Percentiles rank a stretch among this genome's conserved stretches.
Evolutionary conservation across 768 basidiomycete species (phyloP).

Genomic region (Boletus sp.): DNA sequence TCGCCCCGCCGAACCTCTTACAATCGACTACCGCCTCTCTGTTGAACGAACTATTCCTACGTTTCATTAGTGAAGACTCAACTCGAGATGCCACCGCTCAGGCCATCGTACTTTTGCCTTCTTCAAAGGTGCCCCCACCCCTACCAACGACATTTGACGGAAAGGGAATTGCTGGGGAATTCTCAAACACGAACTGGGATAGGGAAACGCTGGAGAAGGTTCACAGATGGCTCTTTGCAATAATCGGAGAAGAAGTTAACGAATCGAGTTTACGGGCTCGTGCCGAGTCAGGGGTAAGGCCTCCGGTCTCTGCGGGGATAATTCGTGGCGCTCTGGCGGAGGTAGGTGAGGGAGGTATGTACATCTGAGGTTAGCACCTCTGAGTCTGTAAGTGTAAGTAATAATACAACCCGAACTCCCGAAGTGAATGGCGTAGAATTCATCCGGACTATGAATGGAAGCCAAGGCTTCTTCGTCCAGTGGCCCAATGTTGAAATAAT

Average conservation of each 20-base stretch:
- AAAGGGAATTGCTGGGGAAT: constrained; percentile 21
- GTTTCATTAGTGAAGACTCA: not conserved
- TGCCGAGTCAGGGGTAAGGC: constrained; percentile 13
- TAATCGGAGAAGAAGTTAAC: constrained; percentile 27
- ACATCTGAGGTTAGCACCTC: constrained; percentile 35
- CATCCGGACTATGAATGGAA: not conserved
- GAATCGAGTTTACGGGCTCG: constrained; percentile 4
- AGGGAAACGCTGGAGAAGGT: constrained; percentile 32
- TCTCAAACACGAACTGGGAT: constrained; percentile 38
- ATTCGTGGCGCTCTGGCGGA: constrained; percentile 22
- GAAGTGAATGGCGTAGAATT: no score
- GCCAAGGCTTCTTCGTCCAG: not conserved
- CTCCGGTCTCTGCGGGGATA: not conserved
- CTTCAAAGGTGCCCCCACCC: constrained; percentile 41
- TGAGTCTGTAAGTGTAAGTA: not conserved
- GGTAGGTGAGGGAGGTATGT: constrained; percentile 52
- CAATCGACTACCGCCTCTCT: constrained; percentile 55
- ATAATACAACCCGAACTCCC: not conserved
- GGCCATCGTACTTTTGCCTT: constrained; percentile 48
- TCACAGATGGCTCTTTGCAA: constrained; percentile 37
- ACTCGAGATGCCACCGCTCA: not conserved
- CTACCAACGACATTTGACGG: constrained; percentile 40
- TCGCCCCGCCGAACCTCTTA: constrained; percentile 57
- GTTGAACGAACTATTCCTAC: constrained; percentile 30
- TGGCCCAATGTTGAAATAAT: not conserved